Conservation (phyloP, 306 rosid genomes). For the Sesbania bispinosa region DNA sequence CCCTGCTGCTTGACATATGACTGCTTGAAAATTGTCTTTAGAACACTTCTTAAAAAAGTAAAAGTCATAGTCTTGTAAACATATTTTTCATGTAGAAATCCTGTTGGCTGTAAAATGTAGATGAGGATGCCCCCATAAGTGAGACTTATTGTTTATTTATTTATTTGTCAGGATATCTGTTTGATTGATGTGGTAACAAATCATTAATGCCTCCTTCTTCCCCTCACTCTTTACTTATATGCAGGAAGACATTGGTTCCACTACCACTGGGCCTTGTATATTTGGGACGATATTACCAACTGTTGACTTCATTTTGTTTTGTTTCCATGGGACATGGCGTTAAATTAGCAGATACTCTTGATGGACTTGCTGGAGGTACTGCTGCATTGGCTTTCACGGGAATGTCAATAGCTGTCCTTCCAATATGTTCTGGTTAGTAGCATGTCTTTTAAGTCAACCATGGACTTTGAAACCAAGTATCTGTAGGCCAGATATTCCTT, state of each 20-base stretch:
- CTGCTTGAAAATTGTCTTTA: background rate
- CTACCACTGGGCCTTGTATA: slow-evolving; percentile 79
- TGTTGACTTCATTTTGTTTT: slow-evolving; percentile 76
- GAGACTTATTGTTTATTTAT: background rate
- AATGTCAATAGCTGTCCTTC: slow-evolving; percentile 96
- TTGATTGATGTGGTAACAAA: slow-evolving; percentile 12
- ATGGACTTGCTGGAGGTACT: slow-evolving; percentile 92
- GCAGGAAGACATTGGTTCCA: slow-evolving; percentile 90
- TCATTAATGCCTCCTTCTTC: slow-evolving; percentile 17
- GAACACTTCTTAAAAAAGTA: background rate
- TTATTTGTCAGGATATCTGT: background rate
- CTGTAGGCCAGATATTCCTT: background rate
- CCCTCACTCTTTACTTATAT: slow-evolving; percentile 26
- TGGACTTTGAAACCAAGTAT: slow-evolving; percentile 1
- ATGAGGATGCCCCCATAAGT: slow-evolving; percentile 3
- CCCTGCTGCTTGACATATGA: background rate
- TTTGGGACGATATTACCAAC: slow-evolving; percentile 68
- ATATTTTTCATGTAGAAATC: background rate
- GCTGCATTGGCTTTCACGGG: slow-evolving; percentile 93
- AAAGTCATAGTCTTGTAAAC: background rate
- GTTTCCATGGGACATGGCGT: slow-evolving; percentile 91
- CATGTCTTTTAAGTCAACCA: slow-evolving; percentile 11
- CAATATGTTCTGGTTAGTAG: slow-evolving; percentile 85
- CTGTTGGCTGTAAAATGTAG: background rate
- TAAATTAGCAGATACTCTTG: slow-evolving; percentile 82